phyloP scores from a whole-genome alignment of 306 rosid genomes.

The Crotalaria pallida region DNA sequence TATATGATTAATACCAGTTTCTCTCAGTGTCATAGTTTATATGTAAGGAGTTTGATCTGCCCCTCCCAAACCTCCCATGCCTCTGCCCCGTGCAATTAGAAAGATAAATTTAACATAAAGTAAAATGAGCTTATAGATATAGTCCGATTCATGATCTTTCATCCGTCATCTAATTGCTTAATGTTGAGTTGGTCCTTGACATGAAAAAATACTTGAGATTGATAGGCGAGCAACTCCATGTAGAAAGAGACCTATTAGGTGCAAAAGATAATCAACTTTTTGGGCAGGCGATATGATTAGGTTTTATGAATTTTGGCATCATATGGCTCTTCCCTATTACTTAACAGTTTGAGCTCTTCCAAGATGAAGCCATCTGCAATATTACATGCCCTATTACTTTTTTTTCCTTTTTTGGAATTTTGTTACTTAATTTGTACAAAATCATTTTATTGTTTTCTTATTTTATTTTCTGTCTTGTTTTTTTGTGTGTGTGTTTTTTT shows the following conservation, averaged over 20 bases:
- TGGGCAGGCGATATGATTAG: background rate
- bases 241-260: background rate
- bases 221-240: background rate
- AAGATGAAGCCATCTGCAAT: background rate
- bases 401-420: background rate
- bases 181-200: too few species aligned
- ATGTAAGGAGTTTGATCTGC: too few species aligned
- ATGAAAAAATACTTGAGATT: background rate
- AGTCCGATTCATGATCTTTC: too few species aligned
- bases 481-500: background rate
- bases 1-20: too few species aligned
- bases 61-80: too few species aligned
- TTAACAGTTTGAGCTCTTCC: background rate
- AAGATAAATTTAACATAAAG: too few species aligned
- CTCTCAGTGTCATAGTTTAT: too few species aligned
- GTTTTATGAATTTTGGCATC: background rate
- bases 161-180: too few species aligned
- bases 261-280: background rate
- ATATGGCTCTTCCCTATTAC: background rate
- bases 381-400: background rate
- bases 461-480: background rate
- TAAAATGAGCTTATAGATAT: too few species aligned
- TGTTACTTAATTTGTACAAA: background rate
- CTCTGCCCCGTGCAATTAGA: too few species aligned
- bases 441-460: background rate